Evolutionary conservation across 768 basidiomycete genomes (phyloP).

Genomic region (Roridomyces roridus): DNA sequence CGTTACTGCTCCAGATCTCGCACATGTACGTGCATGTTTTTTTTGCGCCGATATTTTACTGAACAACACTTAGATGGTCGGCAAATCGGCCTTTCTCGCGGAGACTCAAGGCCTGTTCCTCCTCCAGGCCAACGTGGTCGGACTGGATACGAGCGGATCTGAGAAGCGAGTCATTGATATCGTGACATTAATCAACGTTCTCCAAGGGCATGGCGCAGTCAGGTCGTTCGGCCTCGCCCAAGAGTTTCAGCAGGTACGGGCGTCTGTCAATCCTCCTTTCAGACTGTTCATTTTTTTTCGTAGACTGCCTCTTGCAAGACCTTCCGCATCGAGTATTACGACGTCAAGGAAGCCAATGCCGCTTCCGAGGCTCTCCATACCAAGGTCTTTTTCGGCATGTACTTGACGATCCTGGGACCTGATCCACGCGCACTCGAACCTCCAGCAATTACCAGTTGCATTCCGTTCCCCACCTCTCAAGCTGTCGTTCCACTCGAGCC

Average conservation of each 20-base stretch:
- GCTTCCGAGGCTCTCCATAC: slow-evolving; percentile 60
- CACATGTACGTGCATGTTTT: slow-evolving; percentile 40
- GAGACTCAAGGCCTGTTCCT: slow-evolving; percentile 59
- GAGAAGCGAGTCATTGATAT: slow-evolving; percentile 13
- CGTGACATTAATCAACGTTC: slow-evolving; percentile 8
- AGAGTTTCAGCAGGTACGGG: slow-evolving; percentile 14
- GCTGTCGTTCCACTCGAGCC: too few species aligned
- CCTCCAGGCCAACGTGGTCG: slow-evolving; percentile 44
- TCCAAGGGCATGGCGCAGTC: slow-evolving; percentile 19
- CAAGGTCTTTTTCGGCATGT: slow-evolving; percentile 56
- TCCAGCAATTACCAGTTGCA: slow-evolving; percentile 5
- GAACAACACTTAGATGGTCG: slow-evolving; percentile 51
- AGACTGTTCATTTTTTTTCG: background rate
- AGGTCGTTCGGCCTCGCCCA: slow-evolving; percentile 13
- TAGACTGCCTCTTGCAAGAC: slow-evolving; percentile 33
- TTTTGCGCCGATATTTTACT: slow-evolving; percentile 17
- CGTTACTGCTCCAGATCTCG: slow-evolving; percentile 51
- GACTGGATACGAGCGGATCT: background rate
- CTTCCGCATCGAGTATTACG: slow-evolving; percentile 72
- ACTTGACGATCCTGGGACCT: slow-evolving; percentile 49
- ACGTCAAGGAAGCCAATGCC: slow-evolving; percentile 60
- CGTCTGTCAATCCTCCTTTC: background rate
- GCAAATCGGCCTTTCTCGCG: slow-evolving; percentile 56
- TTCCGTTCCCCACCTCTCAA: slow-evolving; percentile 27
- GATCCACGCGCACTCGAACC: slow-evolving; percentile 24